Percentiles rank a stretch among this genome's conserved stretches.
phyloP scores from a whole-genome alignment of 805 yeast species.

The Metschnikowia shivogae region DNA sequence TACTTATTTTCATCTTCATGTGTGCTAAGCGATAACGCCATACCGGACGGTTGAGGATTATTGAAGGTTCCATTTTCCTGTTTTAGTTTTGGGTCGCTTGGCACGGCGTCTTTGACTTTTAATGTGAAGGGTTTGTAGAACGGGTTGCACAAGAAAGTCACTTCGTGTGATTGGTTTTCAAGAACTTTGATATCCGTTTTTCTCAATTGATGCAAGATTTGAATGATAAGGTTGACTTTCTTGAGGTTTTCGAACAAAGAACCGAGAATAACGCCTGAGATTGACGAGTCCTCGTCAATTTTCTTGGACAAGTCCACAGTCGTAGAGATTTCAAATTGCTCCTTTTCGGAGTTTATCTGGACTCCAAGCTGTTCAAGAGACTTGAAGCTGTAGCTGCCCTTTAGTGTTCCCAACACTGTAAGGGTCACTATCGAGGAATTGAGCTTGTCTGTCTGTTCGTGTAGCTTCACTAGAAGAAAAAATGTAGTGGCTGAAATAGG shows the following conservation, averaged over 20 bases:
- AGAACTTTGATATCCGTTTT: conserved; percentile 25
- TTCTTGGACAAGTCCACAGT: conserved; percentile 24
- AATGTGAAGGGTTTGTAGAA: conserved; percentile 15
- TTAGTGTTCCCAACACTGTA: conserved; percentile 23
- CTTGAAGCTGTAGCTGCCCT: conserved; percentile 13
- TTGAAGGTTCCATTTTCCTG: background rate
- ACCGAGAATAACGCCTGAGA: conserved; percentile 19
- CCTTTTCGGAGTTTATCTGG: conserved; percentile 18
- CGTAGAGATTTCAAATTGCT: conserved; percentile 29
- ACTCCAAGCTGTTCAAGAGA: conserved; percentile 21
- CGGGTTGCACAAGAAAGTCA: conserved; percentile 28
- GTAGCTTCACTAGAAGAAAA: conserved; percentile 28
- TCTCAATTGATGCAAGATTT: conserved; percentile 31
- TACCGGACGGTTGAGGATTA: background rate
- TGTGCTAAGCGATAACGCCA: conserved; percentile 7
- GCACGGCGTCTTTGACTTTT: conserved; percentile 10
- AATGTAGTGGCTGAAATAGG: conserved; percentile 31
- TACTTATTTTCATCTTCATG: conserved; percentile 9
- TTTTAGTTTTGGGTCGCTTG: background rate
- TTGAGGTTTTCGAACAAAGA: conserved; percentile 28
- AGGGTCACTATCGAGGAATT: conserved; percentile 9
- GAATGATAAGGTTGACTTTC: conserved; percentile 30
- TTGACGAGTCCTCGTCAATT: conserved; percentile 16
- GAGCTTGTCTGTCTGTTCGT: conserved; percentile 1
- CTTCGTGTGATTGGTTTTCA: conserved; percentile 25